Percentiles rank a stretch among this genome's conserved stretches.
Evolutionary conservation across 1,139 yeast species (phyloP).

Genomic region (Diutina ranongensis): DNA sequence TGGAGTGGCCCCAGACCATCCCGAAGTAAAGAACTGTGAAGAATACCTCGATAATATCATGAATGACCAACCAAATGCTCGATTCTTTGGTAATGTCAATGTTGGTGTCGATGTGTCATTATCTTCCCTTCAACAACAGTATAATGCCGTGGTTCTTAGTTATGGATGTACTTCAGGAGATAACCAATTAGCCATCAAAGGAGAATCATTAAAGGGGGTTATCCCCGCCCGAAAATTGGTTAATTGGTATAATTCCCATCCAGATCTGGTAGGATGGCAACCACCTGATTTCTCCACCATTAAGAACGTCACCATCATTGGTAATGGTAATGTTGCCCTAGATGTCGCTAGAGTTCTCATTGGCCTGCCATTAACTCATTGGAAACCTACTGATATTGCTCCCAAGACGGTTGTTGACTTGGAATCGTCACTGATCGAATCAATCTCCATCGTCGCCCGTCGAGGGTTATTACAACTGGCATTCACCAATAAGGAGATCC

Average conservation of each 20-base stretch:
- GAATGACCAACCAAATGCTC: constrained; percentile 27
- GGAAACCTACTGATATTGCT: constrained; percentile 68
- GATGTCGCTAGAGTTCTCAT: constrained; percentile 78
- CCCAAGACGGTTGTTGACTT: constrained; percentile 46
- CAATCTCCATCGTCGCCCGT: constrained; percentile 70
- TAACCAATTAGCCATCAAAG: constrained; percentile 44
- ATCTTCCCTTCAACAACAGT: constrained; percentile 23
- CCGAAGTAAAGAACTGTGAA: constrained; percentile 87
- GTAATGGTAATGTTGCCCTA: constrained; percentile 96
- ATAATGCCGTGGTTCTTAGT: constrained; percentile 5
- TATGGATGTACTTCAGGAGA: constrained; percentile 29
- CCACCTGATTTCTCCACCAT: constrained; percentile 50
- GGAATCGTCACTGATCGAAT: constrained; percentile 39
- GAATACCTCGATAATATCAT: constrained; percentile 66
- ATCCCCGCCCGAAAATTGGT: constrained; percentile 82
- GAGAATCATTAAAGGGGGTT: constrained; percentile 52
- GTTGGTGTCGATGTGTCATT: constrained; percentile 48
- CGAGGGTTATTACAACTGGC: constrained; percentile 79
- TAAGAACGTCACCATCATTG: constrained; percentile 67
- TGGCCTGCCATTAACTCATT: constrained; percentile 40
- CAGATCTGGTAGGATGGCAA: constrained; percentile 26
- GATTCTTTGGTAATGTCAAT: constrained; percentile 66
- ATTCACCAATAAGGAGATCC: constrained; percentile 82
- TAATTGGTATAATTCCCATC: constrained; percentile 94
- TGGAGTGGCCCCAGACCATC: constrained; percentile 99